A percentile compares a stretch with the other conserved stretches of the same genome.
Conservation (phyloP, 768 basidiomycete species). For the Trametes villosa region DNA sequence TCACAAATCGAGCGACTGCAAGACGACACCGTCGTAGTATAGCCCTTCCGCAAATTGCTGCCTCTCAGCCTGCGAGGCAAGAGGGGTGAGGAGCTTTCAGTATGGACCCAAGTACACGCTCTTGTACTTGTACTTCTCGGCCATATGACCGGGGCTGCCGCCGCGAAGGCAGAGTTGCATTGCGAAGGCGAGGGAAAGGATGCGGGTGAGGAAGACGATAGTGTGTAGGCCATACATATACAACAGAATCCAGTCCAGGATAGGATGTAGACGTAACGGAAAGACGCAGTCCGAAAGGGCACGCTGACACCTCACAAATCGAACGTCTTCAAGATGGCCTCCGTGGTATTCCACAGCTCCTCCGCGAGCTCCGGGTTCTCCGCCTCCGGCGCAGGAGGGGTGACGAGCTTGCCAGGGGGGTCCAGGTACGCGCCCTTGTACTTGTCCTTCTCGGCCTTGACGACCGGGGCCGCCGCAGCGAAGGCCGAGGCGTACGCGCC, state of each 20-base stretch:
- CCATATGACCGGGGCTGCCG: constrained; percentile 41
- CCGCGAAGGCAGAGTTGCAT: constrained; percentile 44
- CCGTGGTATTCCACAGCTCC: constrained; percentile 46
- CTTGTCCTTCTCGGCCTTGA: constrained; percentile 37
- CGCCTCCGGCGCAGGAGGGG: constrained; percentile 32
- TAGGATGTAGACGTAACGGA: too few relatives aligned
- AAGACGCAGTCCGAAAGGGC: too few relatives aligned
- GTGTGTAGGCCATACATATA: too few relatives aligned
- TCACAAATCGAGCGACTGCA: constrained; percentile 30
- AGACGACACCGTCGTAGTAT: constrained; percentile 41
- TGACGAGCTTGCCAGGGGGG: constrained; percentile 38
- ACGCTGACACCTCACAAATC: too few relatives aligned
- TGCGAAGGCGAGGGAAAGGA: constrained; percentile 36
- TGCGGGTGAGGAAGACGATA: too few relatives aligned
- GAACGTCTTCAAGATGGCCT: constrained; percentile 36
- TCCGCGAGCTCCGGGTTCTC: constrained; percentile 38
- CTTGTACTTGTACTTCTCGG: constrained; percentile 39
- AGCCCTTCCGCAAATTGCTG: constrained; percentile 43
- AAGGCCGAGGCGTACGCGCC: constrained; percentile 44
- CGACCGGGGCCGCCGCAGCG: constrained; percentile 44
- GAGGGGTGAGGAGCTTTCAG: constrained; percentile 34
- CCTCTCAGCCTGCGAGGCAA: constrained; percentile 32
- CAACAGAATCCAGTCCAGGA: too few relatives aligned
- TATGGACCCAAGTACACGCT: constrained; percentile 44
- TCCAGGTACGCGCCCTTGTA: constrained; percentile 45